Base-by-base conservation (phyloP, 495 filamentous ascomycete species). In the Beverwykella pulmonaria region DNA sequence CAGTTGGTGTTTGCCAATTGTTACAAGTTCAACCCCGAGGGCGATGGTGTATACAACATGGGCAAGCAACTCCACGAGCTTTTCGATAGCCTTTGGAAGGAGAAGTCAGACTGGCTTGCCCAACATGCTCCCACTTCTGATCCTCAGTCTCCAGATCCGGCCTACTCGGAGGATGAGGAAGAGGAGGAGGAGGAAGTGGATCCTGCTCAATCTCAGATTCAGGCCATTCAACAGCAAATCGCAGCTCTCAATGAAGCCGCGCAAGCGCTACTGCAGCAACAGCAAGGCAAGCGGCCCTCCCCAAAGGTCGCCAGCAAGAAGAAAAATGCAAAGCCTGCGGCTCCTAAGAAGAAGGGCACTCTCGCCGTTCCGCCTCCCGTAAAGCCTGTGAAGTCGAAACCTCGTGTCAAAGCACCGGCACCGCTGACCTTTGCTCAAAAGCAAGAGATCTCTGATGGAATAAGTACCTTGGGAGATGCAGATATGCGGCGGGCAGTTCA, bases 1-100 rank as follows among this genome's bases (percentile, higher is more conserved):
- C 84, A 84, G 22, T 83, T 90, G 49, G 93, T 98, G 63, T 87
- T 98, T 72, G 83, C 86, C 60, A 98, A 98, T 74, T 96, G 93
- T 75, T 91, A 84, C 79, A 87, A 88, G 26, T 98, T 97, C 84
- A 98, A 98, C 73, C 88, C 91, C 30, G 77, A 80, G 0, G 86
- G 83, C n/a, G 91, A 96, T 68, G 80, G 85, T 0, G 88, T 95
- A 12, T 85, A 90, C 64, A 46, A 77, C 4, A 81, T 88, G 71
- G 94, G 92, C 14, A 84, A 88, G 65, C 79, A 85, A 50, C 79
- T 95, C 4, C 84, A 94, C 72, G 80, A 82, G 15, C 63, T 93
- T 1, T 96, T 93, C 79, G 84, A 91, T 27, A 69, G 77, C 15
- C 86, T 94, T 71, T 91, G 92, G 84, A 75, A 76, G 0, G 83